Evolutionary conservation across 2,329 filamentous ascomycete species (phyloP).

Genomic region (Neofusicoccum kwambonambiense): DNA sequence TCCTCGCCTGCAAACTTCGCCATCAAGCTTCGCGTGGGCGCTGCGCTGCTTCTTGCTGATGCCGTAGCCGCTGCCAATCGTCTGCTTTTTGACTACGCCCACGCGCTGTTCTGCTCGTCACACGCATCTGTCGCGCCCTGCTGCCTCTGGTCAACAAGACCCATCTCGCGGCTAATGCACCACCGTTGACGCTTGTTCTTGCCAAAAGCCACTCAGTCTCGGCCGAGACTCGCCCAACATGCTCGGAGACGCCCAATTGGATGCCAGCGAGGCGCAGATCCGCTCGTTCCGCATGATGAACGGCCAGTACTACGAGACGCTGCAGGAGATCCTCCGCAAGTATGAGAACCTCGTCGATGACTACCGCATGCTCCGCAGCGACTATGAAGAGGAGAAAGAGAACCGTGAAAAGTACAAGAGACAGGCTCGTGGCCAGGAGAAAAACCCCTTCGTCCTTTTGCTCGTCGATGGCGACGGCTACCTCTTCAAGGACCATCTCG

Average conservation of each 20-base stretch:
- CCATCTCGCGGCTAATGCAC: neutral
- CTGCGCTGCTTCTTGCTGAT: neutral
- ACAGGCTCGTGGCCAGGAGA: constrained; percentile 35
- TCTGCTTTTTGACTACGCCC: neutral
- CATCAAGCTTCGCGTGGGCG: neutral
- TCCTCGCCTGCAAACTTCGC: neutral
- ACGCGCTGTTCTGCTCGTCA: neutral
- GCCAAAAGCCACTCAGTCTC: neutral
- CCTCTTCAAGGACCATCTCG: constrained; percentile 51
- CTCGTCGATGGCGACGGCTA: constrained; percentile 64
- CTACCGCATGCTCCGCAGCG: constrained; percentile 16
- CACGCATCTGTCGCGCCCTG: neutral
- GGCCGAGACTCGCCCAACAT: neutral
- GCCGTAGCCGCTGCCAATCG: neutral
- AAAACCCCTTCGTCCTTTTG: constrained; percentile 60
- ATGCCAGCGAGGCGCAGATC: constrained; percentile 15
- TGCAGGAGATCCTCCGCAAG: constrained; percentile 16
- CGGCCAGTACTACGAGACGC: constrained; percentile 9
- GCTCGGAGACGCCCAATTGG: constrained; percentile 15
- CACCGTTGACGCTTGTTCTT: neutral
- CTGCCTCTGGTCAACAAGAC: neutral
- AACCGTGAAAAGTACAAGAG: constrained; percentile 20
- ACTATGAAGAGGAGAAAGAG: constrained; percentile 20
- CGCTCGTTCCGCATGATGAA: constrained; percentile 8
- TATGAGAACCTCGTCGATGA: constrained; percentile 15